Conservation (phyloP, 305 asterid species). For the Solanum hybrid region DNA sequence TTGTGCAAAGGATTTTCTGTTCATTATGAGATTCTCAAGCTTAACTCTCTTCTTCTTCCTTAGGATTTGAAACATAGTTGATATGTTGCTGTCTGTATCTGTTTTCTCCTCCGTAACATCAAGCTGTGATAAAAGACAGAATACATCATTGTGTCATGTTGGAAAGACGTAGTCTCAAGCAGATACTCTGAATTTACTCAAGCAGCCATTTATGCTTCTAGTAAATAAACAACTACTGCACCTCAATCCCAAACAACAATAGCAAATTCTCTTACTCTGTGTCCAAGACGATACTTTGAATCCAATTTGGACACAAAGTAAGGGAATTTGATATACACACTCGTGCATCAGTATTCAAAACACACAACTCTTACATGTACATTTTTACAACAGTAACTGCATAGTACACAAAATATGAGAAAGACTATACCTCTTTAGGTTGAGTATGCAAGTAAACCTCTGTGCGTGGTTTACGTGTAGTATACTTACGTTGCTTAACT, state of each 20-base stretch:
- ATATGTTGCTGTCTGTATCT: conserved; percentile 32
- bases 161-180: neutral
- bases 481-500: conserved; percentile 20
- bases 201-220: neutral
- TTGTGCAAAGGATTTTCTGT: conserved; percentile 44
- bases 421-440: conserved; percentile 32
- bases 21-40: conserved; percentile 38
- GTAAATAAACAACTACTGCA: neutral
- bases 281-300: neutral
- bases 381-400: neutral
- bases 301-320: neutral
- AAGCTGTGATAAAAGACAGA: conserved; percentile 19
- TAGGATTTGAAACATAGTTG: conserved; percentile 31
- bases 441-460: conserved; percentile 14
- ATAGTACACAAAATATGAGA: neutral
- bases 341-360: neutral
- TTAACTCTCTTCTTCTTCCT: conserved; percentile 22
- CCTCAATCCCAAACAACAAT: neutral
- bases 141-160: neutral
- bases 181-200: neutral
- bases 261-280: neutral
- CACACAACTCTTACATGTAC: neutral
- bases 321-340: neutral
- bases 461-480: conserved; percentile 9
- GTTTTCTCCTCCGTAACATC: conserved; percentile 16